These are phyloP conservation scores for Nemania bipapillata DNA, from an alignment of 2,329 filamentous ascomycete species.

Conservation along the genomic window DNA sequence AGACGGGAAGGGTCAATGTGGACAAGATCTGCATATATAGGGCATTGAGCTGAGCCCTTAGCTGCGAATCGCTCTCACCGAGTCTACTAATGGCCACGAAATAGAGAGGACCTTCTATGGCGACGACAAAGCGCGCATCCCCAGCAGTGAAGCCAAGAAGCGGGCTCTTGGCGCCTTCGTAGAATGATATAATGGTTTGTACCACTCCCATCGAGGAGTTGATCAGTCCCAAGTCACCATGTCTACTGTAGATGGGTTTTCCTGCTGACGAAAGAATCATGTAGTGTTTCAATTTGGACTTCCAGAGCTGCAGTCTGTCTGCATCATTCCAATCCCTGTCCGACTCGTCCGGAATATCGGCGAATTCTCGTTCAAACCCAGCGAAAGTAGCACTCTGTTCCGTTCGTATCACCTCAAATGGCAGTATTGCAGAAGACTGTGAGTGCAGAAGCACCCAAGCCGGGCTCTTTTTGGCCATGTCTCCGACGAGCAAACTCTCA, in stretches of 20 bases:
- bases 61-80: slow-evolving; percentile 89
- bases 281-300: slow-evolving; percentile 94
- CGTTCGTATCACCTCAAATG: slow-evolving; percentile 66
- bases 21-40: slow-evolving; percentile 98
- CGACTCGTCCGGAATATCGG: slow-evolving; percentile 71
- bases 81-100: slow-evolving; percentile 92
- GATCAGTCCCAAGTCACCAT: slow-evolving; percentile 88
- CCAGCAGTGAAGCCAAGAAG: slow-evolving; percentile 89
- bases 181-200: slow-evolving; percentile 98
- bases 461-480: slow-evolving; percentile 71
- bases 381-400: slow-evolving; percentile 63
- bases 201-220: slow-evolving; percentile 95
- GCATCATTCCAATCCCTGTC: slow-evolving; percentile 61
- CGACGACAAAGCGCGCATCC: slow-evolving; percentile 83
- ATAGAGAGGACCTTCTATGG: slow-evolving; percentile 86
- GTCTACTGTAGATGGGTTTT: slow-evolving; percentile 95
- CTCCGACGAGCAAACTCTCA: slow-evolving; percentile 82
- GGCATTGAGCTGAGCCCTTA: slow-evolving; percentile 87
- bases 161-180: slow-evolving; percentile 80
- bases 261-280: slow-evolving; percentile 95
- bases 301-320: slow-evolving; percentile 78
- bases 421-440: slow-evolving; percentile 68
- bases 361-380: slow-evolving; percentile 81
- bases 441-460: slow-evolving; percentile 75
- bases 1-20: slow-evolving; percentile 86